Percentiles rank a stretch among this genome's conserved stretches.
Conservation (phyloP, 306 rosid species). For the Cajanus cajan region DNA sequence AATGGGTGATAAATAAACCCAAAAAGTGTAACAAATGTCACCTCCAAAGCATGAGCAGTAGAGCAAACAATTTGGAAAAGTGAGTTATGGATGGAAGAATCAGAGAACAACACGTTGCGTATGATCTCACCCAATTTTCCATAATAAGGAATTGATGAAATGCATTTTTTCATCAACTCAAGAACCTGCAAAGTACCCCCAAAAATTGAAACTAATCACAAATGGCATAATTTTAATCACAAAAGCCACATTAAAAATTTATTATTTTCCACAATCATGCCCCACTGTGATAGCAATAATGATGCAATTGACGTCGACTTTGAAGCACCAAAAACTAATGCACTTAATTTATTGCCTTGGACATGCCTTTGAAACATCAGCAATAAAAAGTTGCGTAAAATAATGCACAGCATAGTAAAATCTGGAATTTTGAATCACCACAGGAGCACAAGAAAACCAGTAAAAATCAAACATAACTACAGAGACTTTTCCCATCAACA, state of each 20-base stretch:
- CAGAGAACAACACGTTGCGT: conserved; percentile 61
- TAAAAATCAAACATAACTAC: conserved; percentile 22
- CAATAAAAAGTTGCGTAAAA: neutral
- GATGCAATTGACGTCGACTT: neutral
- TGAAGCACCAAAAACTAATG: conserved; percentile 18
- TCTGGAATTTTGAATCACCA: neutral
- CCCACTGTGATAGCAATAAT: neutral
- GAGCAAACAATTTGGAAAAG: conserved; percentile 79
- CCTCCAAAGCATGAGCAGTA: conserved; percentile 75
- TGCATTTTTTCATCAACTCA: conserved; percentile 77
- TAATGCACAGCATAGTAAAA: neutral
- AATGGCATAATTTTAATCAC: neutral
- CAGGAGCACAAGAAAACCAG: neutral
- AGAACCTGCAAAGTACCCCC: conserved; percentile 64
- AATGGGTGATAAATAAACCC: conserved; percentile 24
- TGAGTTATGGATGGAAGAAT: conserved; percentile 78
- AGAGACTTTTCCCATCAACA: conserved; percentile 23
- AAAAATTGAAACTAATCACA: conserved; percentile 26
- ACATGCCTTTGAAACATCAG: neutral
- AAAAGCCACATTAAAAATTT: neutral
- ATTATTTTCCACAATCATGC: neutral
- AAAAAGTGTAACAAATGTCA: conserved; percentile 35
- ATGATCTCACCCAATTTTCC: conserved; percentile 63
- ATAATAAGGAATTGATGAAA: conserved; percentile 44
- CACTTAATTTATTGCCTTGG: neutral